These are phyloP conservation scores for Ilex paraguariensis DNA, from an alignment of 305 asterid genomes.

Conservation along the genomic window DNA sequence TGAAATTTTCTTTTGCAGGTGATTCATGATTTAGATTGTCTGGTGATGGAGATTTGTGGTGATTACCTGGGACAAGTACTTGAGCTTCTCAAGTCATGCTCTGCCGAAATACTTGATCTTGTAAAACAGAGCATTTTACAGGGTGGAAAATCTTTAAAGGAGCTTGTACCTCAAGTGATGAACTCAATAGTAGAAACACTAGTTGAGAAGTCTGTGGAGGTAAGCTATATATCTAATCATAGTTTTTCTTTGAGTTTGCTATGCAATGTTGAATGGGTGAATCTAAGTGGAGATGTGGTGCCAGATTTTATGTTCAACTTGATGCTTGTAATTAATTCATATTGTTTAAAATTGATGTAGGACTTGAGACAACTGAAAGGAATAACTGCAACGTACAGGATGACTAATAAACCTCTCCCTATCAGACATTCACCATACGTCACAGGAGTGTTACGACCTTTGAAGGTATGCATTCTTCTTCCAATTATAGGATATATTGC, in stretches of 20 bases:
- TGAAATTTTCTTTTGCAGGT: conserved; percentile 42
- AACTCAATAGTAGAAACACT: conserved; percentile 61
- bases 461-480: conserved; percentile 52
- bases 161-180: conserved; percentile 64
- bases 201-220: conserved; percentile 88
- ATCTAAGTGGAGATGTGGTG: background rate
- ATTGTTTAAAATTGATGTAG: conserved; percentile 30
- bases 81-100: conserved; percentile 69
- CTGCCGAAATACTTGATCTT: conserved; percentile 69
- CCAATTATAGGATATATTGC: conserved; percentile 7
- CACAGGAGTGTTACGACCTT: conserved; percentile 72
- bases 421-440: conserved; percentile 93
- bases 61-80: conserved; percentile 59
- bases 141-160: conserved; percentile 67
- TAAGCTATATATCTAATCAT: conserved; percentile 14
- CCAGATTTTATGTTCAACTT: background rate
- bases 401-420: conserved; percentile 97
- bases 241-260: background rate
- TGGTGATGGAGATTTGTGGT: conserved; percentile 70
- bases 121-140: conserved; percentile 84
- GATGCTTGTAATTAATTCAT: background rate
- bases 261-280: background rate
- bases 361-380: conserved; percentile 90
- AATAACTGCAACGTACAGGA: conserved; percentile 91
- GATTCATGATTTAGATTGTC: conserved; percentile 63